Conservation (phyloP, 2,329 filamentous ascomycete species). For the Xylariaceae sp. region DNA sequence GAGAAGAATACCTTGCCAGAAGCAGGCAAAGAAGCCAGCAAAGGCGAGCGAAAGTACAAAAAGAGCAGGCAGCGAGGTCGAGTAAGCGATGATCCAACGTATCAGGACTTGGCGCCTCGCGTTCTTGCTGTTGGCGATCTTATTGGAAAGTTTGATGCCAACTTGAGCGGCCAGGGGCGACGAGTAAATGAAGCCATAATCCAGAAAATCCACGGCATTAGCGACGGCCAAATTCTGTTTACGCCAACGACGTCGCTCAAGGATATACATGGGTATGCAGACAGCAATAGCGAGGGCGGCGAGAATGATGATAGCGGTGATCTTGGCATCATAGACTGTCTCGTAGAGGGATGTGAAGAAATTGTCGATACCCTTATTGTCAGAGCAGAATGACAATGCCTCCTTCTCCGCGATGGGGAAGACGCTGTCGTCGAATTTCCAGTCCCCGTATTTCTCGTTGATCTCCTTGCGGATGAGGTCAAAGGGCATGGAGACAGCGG, state of each 20-base stretch:
- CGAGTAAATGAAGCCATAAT: slow-evolving; percentile 82
- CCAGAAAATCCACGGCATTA: slow-evolving; percentile 71
- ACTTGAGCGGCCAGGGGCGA: slow-evolving; percentile 68
- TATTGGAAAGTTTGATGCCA: slow-evolving; percentile 56
- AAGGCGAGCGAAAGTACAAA: slow-evolving; percentile 79
- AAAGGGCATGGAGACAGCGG: slow-evolving; percentile 73
- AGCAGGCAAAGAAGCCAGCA: slow-evolving; percentile 74
- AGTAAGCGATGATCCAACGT: slow-evolving; percentile 81
- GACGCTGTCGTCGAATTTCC: slow-evolving; percentile 68
- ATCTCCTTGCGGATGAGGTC: slow-evolving; percentile 69
- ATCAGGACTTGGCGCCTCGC: slow-evolving; percentile 57
- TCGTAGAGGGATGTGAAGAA: slow-evolving; percentile 74
- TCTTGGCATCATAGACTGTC: slow-evolving; percentile 63
- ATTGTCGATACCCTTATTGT: slow-evolving; percentile 71
- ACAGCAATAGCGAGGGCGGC: slow-evolving; percentile 64
- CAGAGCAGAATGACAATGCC: slow-evolving; percentile 78
- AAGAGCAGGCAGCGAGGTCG: slow-evolving; percentile 78
- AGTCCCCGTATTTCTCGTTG: slow-evolving; percentile 64
- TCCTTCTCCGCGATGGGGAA: slow-evolving; percentile 84
- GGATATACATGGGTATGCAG: slow-evolving; percentile 73
- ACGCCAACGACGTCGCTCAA: slow-evolving; percentile 73
- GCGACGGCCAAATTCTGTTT: slow-evolving; percentile 64
- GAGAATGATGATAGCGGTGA: slow-evolving; percentile 71
- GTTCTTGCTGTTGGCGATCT: slow-evolving; percentile 48
- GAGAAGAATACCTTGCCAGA: slow-evolving; percentile 78